Conservation (phyloP, 768 basidiomycete species). For the Boletus coccyginus region DNA sequence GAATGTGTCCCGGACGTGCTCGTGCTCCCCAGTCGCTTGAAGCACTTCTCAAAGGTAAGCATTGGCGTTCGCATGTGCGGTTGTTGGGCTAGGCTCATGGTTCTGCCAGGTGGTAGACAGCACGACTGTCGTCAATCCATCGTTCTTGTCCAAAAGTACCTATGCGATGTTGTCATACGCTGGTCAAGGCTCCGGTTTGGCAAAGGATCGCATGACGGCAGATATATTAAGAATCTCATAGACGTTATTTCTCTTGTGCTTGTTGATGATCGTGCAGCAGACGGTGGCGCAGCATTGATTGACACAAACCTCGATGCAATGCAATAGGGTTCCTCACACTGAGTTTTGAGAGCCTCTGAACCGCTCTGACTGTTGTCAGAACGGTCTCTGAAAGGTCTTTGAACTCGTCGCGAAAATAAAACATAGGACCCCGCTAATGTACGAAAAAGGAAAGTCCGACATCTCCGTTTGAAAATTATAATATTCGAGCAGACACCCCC, state of each 20-base stretch:
- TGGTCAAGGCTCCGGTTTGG: slow-evolving; percentile 25
- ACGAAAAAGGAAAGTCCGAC: too few species aligned
- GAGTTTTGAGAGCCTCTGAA: too few species aligned
- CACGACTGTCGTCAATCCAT: slow-evolving; percentile 84
- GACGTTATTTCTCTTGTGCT: background rate
- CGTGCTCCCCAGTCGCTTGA: slow-evolving; percentile 83
- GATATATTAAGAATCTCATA: slow-evolving; percentile 28
- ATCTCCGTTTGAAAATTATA: too few species aligned
- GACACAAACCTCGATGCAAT: slow-evolving; percentile 77
- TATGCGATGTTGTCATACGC: slow-evolving; percentile 47
- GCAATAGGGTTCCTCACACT: too few species aligned
- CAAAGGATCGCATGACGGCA: slow-evolving; percentile 27
- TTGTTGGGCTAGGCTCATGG: background rate
- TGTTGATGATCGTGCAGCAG: slow-evolving; percentile 35
- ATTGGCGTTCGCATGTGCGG: background rate
- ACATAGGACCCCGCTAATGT: too few species aligned
- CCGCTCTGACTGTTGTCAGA: too few species aligned
- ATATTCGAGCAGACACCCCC: too few species aligned
- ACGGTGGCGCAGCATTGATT: background rate
- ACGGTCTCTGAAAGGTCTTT: too few species aligned
- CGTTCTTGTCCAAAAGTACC: slow-evolving; percentile 61
- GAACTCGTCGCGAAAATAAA: too few species aligned
- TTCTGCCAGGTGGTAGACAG: slow-evolving; percentile 65
- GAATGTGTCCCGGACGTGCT: slow-evolving; percentile 76
- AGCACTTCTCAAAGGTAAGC: slow-evolving; percentile 84